phyloP scores from a whole-genome alignment of 1,284 basidiomycete genomes.

The Vanrija humicola region DNA sequence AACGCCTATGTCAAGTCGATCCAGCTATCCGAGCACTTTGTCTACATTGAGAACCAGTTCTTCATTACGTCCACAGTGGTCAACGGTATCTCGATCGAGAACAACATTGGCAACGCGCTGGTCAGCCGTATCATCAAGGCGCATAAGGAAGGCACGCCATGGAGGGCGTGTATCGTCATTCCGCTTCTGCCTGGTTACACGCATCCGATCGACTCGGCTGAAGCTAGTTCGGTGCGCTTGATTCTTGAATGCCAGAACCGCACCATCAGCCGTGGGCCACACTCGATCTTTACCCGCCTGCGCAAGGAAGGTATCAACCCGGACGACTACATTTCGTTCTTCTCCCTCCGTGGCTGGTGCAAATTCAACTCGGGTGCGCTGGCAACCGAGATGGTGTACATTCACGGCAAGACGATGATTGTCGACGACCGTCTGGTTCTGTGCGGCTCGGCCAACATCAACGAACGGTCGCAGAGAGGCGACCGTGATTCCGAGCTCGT shows the following conservation, averaged over 20 bases:
- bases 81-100: slow-evolving; percentile 82
- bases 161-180: slow-evolving; percentile 91
- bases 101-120: slow-evolving; percentile 90
- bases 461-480: slow-evolving; percentile 91
- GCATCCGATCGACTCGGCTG: slow-evolving; percentile 85
- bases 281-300: slow-evolving; percentile 86
- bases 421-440: slow-evolving; percentile 94
- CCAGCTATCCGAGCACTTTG: slow-evolving; percentile 73
- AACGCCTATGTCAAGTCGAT: slow-evolving; percentile 94
- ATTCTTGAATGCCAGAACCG: slow-evolving; percentile 92
- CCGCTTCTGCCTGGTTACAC: slow-evolving; percentile 92
- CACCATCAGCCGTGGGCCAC: slow-evolving; percentile 80
- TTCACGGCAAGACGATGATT: slow-evolving; percentile 82
- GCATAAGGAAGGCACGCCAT: slow-evolving; percentile 71
- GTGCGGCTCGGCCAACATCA: slow-evolving; percentile 99
- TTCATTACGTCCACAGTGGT: slow-evolving; percentile 93
- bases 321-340: slow-evolving; percentile 87
- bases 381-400: slow-evolving; percentile 90
- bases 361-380: slow-evolving; percentile 80
- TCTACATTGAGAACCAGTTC: slow-evolving; percentile 85
- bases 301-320: slow-evolving; percentile 87
- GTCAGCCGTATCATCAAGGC: slow-evolving; percentile 89
- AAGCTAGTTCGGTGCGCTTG: slow-evolving; percentile 88
- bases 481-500: slow-evolving; percentile 96
- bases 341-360: slow-evolving; percentile 89